Evolutionary conservation across 257 asterid species (phyloP).

Genomic region (Lycium barbarum): DNA sequence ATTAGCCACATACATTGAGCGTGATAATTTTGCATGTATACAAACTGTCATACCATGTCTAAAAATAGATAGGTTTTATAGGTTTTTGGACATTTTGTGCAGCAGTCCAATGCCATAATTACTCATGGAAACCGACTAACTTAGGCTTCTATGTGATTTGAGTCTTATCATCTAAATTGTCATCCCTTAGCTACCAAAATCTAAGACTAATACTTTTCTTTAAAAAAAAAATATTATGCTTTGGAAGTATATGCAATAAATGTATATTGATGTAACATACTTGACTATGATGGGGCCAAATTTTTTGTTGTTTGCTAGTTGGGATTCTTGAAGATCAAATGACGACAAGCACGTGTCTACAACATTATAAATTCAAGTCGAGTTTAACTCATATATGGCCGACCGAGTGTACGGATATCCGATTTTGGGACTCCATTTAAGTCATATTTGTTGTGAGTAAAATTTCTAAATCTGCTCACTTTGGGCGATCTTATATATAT

Average conservation of each 20-base stretch:
- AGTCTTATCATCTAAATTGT: neutral
- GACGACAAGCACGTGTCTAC: too few species aligned
- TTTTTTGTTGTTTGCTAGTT: neutral
- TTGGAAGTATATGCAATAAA: neutral
- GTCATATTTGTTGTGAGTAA: too few species aligned
- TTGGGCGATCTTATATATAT: too few species aligned
- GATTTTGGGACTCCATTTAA: too few species aligned
- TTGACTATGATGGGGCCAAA: neutral
- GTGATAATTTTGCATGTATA: slow-evolving; percentile 2
- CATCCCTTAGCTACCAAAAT: neutral
- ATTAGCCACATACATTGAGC: neutral
- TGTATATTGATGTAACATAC: neutral
- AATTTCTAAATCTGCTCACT: too few species aligned
- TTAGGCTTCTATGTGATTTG: neutral
- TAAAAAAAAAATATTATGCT: neutral
- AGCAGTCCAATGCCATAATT: neutral
- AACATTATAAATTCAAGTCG: too few species aligned
- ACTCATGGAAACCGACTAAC: slow-evolving; percentile 28
- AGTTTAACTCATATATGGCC: too few species aligned
- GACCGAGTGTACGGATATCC: too few species aligned
- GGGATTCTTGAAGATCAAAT: neutral
- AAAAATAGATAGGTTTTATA: neutral
- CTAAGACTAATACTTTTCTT: neutral
- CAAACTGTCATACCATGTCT: neutral
- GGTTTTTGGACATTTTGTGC: slow-evolving; percentile 8